phyloP scores from a whole-genome alignment of 495 filamentous ascomycete genomes.

The Penicillium silybi region DNA sequence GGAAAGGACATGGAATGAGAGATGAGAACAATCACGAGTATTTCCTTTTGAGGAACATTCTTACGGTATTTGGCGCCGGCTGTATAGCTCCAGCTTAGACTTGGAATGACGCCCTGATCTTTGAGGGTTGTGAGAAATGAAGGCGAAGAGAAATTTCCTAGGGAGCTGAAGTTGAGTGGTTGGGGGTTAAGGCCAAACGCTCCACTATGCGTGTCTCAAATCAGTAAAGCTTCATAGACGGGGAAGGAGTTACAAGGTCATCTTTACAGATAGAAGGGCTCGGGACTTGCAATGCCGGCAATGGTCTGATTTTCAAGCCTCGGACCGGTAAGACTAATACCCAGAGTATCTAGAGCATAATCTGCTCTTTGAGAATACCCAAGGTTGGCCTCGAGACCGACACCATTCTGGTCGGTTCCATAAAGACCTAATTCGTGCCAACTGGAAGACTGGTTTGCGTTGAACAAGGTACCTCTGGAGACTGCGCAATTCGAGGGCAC shows the following conservation, averaged over 20 bases:
- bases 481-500: conserved; percentile 17
- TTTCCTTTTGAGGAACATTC: conserved; percentile 14
- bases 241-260: neutral
- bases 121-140: conserved; percentile 30
- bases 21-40: neutral
- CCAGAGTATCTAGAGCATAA: conserved; percentile 12
- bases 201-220: conserved; percentile 2
- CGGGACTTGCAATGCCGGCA: conserved; percentile 15
- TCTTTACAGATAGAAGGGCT: conserved; percentile 20
- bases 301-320: conserved; percentile 18
- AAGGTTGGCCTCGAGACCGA: conserved; percentile 20
- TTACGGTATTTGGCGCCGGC: conserved; percentile 61
- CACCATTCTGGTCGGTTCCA: conserved; percentile 12
- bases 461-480: conserved; percentile 17
- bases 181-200: conserved; percentile 18
- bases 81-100: conserved; percentile 63
- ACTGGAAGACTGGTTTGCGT: conserved; percentile 13
- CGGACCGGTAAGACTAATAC: conserved; percentile 8
- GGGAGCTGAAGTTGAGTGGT: conserved; percentile 14
- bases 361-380: conserved; percentile 15
- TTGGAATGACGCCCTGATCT: conserved; percentile 50
- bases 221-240: neutral
- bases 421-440: conserved; percentile 15
- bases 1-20: neutral
- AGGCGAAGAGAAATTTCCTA: conserved; percentile 18